phyloP scores from a whole-genome alignment of 768 basidiomycete genomes.

The Agrocybe pediades region DNA sequence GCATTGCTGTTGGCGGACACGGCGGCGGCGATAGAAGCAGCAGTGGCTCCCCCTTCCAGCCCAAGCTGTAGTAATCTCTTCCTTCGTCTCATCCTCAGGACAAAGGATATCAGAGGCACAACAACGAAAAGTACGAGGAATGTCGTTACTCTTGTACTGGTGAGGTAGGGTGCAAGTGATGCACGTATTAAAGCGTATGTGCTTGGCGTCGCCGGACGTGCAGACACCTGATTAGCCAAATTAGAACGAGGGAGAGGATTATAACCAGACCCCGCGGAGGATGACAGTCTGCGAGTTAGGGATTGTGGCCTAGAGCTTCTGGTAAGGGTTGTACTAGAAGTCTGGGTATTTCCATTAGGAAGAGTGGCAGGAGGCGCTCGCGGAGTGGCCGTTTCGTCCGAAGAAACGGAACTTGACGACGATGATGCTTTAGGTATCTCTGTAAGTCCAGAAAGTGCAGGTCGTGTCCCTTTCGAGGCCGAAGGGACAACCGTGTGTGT shows the following conservation, averaged over 20 bases:
- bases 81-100: constrained; percentile 52
- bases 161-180: constrained; percentile 50
- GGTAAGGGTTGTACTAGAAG: background rate
- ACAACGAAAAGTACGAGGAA: constrained; percentile 49
- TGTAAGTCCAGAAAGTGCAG: constrained; percentile 26
- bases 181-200: constrained; percentile 48
- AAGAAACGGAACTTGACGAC: constrained; percentile 39
- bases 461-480: constrained; percentile 33
- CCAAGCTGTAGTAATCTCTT: constrained; percentile 29
- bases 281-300: constrained; percentile 23
- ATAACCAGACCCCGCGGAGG: constrained; percentile 24
- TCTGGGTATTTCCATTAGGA: constrained; percentile 5
- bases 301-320: constrained; percentile 21
- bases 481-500: constrained; percentile 71
- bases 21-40: constrained; percentile 13
- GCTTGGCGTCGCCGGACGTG: constrained; percentile 23
- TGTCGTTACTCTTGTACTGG: constrained; percentile 47
- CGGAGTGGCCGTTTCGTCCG: constrained; percentile 39
- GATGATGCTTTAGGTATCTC: constrained; percentile 28
- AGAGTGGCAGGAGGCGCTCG: constrained; percentile 14
- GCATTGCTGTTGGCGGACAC: constrained; percentile 40
- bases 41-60: constrained; percentile 11
- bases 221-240: constrained; percentile 20
- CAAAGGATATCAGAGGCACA: constrained; percentile 46
- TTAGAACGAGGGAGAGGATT: constrained; percentile 22